A percentile compares a stretch with the other conserved stretches of the same genome.
These are phyloP conservation scores for Blastocrithidia nonstop DNA, from an alignment of 208 protist genomes.

Conservation along the genomic window DNA sequence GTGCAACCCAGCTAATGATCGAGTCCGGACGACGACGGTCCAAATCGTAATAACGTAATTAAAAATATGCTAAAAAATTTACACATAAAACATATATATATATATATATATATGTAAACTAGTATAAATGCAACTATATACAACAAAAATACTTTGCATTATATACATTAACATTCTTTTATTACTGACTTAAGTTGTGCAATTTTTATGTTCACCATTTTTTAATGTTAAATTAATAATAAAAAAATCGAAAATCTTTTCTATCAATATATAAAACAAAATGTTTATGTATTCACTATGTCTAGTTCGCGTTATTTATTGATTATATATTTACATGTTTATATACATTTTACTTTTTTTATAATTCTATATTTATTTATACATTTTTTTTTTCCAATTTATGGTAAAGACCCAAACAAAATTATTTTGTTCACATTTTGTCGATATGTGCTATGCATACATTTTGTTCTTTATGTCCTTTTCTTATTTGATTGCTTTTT, in stretches of 20 bases:
- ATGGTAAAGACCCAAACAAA: background rate
- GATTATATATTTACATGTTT: conserved; percentile 6
- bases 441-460: background rate
- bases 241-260: background rate
- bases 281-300: no score
- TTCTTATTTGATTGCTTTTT: no score
- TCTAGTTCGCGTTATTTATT: no score
- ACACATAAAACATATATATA: background rate
- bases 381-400: background rate
- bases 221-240: background rate
- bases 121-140: background rate
- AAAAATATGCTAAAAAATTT: background rate
- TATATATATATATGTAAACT: background rate
- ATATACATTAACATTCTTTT: background rate
- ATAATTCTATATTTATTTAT: background rate
- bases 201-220: background rate
- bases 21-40: background rate
- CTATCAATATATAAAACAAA: no score
- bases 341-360: background rate
- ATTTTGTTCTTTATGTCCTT: conserved; percentile 5
- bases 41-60: background rate
- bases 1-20: no score
- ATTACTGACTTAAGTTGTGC: background rate
- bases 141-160: background rate
- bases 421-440: background rate